These are phyloP conservation scores for Fusarium acutatum DNA, from an alignment of 2,329 filamentous ascomycete genomes.

Conservation along the genomic window DNA sequence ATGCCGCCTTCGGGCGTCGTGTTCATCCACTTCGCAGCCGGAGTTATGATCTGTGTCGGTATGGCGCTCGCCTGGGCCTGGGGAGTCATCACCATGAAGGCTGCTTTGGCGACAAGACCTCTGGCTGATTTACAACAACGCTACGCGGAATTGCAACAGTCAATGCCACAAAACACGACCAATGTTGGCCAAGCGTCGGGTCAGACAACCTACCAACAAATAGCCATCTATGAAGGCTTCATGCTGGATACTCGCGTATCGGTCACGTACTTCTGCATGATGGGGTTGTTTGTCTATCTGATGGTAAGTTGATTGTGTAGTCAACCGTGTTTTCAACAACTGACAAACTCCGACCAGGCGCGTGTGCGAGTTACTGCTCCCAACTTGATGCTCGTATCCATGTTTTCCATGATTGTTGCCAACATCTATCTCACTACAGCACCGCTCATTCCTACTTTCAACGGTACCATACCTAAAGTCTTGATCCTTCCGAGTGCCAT, in stretches of 20 bases:
- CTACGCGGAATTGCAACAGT: conserved; percentile 10
- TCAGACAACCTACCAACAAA: conserved; percentile 9
- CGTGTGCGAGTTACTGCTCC: conserved; percentile 9
- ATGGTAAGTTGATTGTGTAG: not conserved
- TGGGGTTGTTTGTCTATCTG: conserved; percentile 24
- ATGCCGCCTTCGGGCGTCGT: conserved; percentile 35
- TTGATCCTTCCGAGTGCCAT: not conserved
- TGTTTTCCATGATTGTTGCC: conserved; percentile 7
- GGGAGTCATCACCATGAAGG: conserved; percentile 32
- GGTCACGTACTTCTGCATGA: conserved; percentile 33
- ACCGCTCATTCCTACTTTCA: conserved; percentile 1
- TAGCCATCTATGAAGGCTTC: conserved; percentile 22
- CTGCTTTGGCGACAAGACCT: conserved; percentile 27
- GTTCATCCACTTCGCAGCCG: conserved; percentile 30
- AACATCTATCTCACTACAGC: conserved; percentile 1
- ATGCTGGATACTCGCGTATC: conserved; percentile 28
- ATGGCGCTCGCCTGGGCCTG: conserved; percentile 26
- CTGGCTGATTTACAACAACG: conserved; percentile 17
- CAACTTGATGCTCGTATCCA: not conserved
- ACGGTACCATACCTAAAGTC: conserved; percentile 4
- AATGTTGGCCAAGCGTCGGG: conserved; percentile 18
- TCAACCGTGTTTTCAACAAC: accelerated
- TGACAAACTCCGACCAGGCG: not conserved
- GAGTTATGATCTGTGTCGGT: conserved; percentile 20
- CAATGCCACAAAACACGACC: conserved; percentile 26